A percentile compares a stretch with the other conserved stretches of the same genome.
Evolutionary conservation across 345 rosid genomes (phyloP).

Genomic region (Lepidium didymum): DNA sequence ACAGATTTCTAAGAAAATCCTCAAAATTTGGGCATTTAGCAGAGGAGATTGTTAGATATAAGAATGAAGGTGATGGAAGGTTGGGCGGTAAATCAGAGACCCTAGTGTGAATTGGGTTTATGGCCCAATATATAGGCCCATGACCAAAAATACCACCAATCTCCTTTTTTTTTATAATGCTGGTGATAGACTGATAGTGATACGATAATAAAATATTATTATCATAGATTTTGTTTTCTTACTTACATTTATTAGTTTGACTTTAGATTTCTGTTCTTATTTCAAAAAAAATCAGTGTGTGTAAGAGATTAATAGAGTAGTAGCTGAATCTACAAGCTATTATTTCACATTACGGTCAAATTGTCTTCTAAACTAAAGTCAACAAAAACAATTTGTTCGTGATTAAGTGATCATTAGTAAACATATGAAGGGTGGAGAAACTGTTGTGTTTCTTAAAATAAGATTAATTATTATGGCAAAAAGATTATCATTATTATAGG

Average conservation of each 20-base stretch:
- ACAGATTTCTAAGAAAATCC: background rate
- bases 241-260: background rate
- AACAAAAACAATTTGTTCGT: background rate
- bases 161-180: too few species aligned
- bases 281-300: background rate
- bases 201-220: background rate
- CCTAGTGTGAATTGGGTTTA: background rate
- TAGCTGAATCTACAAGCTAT: background rate
- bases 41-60: background rate
- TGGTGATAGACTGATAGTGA: too few species aligned
- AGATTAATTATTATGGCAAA: background rate
- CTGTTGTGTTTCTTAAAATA: background rate
- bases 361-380: background rate
- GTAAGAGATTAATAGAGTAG: background rate
- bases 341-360: background rate
- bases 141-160: background rate
- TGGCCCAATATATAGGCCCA: slow-evolving; percentile 6
- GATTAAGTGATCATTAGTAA: background rate
- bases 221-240: background rate
- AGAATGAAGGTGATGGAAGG: background rate
- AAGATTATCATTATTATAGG: background rate
- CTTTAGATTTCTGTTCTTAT: background rate
- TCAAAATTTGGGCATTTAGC: background rate
- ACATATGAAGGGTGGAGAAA: background rate
- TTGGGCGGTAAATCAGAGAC: background rate